Base-by-base conservation (phyloP, 805 yeast species). In the Kodamaea lidongshanica region DNA sequence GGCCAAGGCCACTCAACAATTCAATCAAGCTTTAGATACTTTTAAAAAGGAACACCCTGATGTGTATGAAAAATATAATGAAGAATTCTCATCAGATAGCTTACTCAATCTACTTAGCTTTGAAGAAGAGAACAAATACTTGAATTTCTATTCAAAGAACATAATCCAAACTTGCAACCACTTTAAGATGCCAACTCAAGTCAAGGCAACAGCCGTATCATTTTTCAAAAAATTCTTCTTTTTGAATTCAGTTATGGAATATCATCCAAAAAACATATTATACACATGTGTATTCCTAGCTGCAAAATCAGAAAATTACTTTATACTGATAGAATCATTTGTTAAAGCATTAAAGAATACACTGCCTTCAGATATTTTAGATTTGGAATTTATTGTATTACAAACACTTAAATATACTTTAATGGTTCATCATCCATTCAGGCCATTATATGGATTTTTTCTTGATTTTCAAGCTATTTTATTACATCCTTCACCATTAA, bases 391-490 rank as follows among this genome's bases (percentile, higher is more conserved):
- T 49, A 64, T 67, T 25, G 69, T 92, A 4, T 58, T 88, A 32
- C 84, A 76, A 54, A 69, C 84, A 7, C 62, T 92, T 44, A 67
- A 76, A 37, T 92, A 92, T 56, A 80, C 95, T 0, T 61, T 92
- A 28, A 51, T 79, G 39, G 89, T 82, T 7, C 97, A 89, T 52
- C 96, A 86, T 56, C 94, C 96, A 3, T 79, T 74, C 55, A 68
- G 80, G 39, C 86, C 97, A 0, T 56, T 92, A n/a, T 92, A 88
- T 53, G 99, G 99, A 13, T 88, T 89, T 52, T 89, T 81, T 55
- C 70, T 89, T 27, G 99, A 92, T 55, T 72, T 88, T 40, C 98
- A 92, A 52, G 67, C 58, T 17, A 60, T 58, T 5, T 45, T 64
- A 56, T 32, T 67, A 62, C 31, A 56, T 73, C 45, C 76, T 1